Evolutionary conservation across 2,329 filamentous ascomycete genomes (phyloP).

Genomic region (Xylariaceae sp.): DNA sequence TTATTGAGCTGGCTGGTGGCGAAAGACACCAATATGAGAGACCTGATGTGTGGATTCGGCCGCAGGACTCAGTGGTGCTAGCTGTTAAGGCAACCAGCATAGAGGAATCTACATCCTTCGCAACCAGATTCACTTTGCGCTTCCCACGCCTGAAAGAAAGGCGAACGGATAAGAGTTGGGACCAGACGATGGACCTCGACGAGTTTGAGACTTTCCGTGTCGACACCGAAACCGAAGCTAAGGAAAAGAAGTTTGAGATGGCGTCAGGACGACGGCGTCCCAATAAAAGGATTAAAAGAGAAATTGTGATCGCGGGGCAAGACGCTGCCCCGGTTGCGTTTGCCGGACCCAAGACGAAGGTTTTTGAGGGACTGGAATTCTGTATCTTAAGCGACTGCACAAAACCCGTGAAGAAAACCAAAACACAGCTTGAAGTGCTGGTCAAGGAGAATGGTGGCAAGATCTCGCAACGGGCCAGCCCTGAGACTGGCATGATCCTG

Average conservation of each 20-base stretch:
- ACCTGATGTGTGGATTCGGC: conserved; percentile 91
- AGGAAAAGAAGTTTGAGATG: conserved; percentile 73
- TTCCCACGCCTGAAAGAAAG: conserved; percentile 87
- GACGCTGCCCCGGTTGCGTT: conserved; percentile 45
- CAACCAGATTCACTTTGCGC: conserved; percentile 70
- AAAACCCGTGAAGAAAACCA: conserved; percentile 67
- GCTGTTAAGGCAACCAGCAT: conserved; percentile 85
- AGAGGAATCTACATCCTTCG: conserved; percentile 71
- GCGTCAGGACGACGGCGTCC: conserved; percentile 58
- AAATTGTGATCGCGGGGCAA: conserved; percentile 69
- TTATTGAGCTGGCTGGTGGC: conserved; percentile 77
- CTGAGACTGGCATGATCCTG: conserved; percentile 60
- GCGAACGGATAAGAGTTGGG: conserved; percentile 80
- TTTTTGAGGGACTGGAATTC: conserved; percentile 76
- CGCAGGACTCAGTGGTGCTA: conserved; percentile 80
- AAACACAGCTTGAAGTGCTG: conserved; percentile 72
- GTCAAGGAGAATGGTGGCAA: conserved; percentile 80
- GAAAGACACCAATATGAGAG: conserved; percentile 66
- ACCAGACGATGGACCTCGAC: conserved; percentile 69
- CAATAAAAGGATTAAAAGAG: conserved; percentile 61
- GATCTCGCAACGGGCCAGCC: conserved; percentile 69
- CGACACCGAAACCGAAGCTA: conserved; percentile 64
- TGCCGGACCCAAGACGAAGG: conserved; percentile 51
- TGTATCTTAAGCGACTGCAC: conserved; percentile 76
- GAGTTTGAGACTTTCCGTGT: conserved; percentile 71